Evolutionary conservation across 2,329 filamentous ascomycete species (phyloP).

Genomic region (Diplocarpon rosae): DNA sequence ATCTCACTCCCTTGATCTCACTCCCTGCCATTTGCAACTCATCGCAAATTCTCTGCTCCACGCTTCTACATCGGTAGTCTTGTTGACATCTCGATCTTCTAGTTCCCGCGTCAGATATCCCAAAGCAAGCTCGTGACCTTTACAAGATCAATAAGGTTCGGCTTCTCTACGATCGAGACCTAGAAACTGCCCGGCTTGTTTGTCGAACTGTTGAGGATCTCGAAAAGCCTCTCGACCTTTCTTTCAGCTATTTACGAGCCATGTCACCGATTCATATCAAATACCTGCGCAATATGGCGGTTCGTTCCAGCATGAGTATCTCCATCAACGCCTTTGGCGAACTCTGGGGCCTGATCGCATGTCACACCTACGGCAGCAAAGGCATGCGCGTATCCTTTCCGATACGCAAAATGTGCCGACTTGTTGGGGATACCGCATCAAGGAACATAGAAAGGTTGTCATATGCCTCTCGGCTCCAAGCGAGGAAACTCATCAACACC

Average conservation of each 20-base stretch:
- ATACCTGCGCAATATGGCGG: conserved; percentile 79
- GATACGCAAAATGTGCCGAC: conserved; percentile 81
- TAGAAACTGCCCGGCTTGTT: conserved; percentile 68
- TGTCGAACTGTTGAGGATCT: conserved; percentile 67
- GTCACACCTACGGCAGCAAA: conserved; percentile 64
- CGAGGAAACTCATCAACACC: conserved; percentile 80
- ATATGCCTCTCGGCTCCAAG: conserved; percentile 74
- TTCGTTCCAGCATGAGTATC: conserved; percentile 90
- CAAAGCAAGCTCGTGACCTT: conserved; percentile 73
- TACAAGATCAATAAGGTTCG: conserved; percentile 88
- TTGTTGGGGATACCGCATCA: conserved; percentile 77
- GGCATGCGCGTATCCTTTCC: conserved; percentile 91
- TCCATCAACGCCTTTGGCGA: conserved; percentile 80
- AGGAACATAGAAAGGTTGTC: conserved; percentile 80
- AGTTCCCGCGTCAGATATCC: conserved; percentile 61
- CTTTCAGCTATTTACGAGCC: conserved; percentile 63
- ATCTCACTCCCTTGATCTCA: too few species aligned
- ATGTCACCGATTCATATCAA: conserved; percentile 88
- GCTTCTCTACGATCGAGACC: conserved; percentile 74
- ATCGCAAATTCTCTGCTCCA: too few species aligned
- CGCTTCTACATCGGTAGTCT: neutral
- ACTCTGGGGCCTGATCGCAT: conserved; percentile 80
- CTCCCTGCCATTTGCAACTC: too few species aligned
- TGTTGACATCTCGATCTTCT: neutral
- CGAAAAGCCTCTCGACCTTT: conserved; percentile 63